These are phyloP conservation scores for Camelina neglecta DNA, from an alignment of 345 rosid species.

Conservation along the genomic window DNA sequence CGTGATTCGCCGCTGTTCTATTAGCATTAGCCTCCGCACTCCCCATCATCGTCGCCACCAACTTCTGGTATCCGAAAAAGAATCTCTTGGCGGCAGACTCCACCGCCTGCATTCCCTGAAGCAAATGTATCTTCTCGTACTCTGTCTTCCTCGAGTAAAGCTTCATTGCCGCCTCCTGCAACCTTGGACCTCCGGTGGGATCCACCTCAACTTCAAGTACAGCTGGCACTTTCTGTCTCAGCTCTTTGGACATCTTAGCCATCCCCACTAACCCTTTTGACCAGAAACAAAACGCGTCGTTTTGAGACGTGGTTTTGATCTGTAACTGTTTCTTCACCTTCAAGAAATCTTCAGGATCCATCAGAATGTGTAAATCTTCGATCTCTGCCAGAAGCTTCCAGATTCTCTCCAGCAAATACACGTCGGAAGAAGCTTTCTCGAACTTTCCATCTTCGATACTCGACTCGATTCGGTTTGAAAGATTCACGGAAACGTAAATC, in stretches of 20 bases:
- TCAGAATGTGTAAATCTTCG: conserved; percentile 68
- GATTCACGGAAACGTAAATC: conserved; percentile 56
- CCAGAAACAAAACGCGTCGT: conserved; percentile 76
- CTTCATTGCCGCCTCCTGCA: conserved; percentile 91
- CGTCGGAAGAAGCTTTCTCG: conserved; percentile 60
- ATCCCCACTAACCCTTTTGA: conserved; percentile 68
- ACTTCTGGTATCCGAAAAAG: conserved; percentile 72
- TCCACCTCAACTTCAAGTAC: conserved; percentile 83
- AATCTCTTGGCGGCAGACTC: conserved; percentile 80
- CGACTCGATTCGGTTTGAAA: conserved; percentile 52
- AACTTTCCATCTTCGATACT: conserved; percentile 55
- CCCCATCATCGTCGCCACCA: conserved; percentile 81
- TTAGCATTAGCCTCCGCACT: conserved; percentile 62
- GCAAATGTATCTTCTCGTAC: conserved; percentile 60
- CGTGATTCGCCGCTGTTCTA: conserved; percentile 53
- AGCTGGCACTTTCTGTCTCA: conserved; percentile 77
- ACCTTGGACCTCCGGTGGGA: conserved; percentile 88
- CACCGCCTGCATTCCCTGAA: conserved; percentile 77
- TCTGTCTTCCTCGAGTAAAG: conserved; percentile 66
- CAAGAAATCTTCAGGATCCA: conserved; percentile 91
- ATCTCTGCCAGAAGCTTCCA: conserved; percentile 79
- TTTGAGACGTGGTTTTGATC: conserved; percentile 50
- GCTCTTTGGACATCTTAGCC: conserved; percentile 61
- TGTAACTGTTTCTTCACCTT: conserved; percentile 65
- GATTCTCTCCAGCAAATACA: conserved; percentile 61